Percentiles rank a stretch among this genome's conserved stretches.
Conservation (phyloP, 768 basidiomycete genomes). For the Mycena crocata region DNA sequence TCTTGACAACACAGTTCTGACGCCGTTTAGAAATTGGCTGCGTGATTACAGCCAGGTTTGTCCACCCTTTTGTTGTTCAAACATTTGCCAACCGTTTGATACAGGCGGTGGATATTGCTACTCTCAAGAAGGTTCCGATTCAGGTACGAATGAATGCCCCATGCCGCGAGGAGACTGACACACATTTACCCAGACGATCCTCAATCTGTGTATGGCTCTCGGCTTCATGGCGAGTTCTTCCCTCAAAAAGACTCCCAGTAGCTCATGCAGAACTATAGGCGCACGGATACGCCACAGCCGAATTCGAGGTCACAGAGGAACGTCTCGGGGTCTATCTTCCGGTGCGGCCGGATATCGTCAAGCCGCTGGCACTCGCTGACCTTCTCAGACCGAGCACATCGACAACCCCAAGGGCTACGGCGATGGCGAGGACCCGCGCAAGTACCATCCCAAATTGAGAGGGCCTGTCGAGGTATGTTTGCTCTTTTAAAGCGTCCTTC, state of each 20-base stretch:
- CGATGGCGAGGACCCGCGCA: conserved; percentile 83
- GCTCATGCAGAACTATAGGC: conserved; percentile 55
- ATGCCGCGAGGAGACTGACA: not conserved
- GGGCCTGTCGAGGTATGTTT: conserved; percentile 79
- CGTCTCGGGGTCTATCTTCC: conserved; percentile 89
- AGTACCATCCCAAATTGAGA: conserved; percentile 80
- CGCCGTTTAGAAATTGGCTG: conserved; percentile 76
- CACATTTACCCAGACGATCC: conserved; percentile 68
- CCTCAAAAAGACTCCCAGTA: not conserved
- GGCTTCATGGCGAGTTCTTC: conserved; percentile 78
- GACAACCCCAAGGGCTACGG: conserved; percentile 95
- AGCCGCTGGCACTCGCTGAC: not conserved
- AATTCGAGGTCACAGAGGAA: conserved; percentile 88
- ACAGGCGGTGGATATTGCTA: conserved; percentile 87
- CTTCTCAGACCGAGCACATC: conserved; percentile 79
- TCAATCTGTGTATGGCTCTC: conserved; percentile 90
- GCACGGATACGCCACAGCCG: conserved; percentile 82
- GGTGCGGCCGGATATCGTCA: conserved; percentile 50
- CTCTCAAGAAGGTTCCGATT: conserved; percentile 76
- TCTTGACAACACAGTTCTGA: not conserved
- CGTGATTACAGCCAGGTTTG: conserved; percentile 85
- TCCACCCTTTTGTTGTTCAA: not conserved
- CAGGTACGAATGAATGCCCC: conserved; percentile 59
- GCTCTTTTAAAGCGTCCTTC: conserved; percentile 10
- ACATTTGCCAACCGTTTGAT: not conserved